Evolutionary conservation across 1,284 basidiomycete species (phyloP).

Genomic region (Malassezia pachydermatis): DNA sequence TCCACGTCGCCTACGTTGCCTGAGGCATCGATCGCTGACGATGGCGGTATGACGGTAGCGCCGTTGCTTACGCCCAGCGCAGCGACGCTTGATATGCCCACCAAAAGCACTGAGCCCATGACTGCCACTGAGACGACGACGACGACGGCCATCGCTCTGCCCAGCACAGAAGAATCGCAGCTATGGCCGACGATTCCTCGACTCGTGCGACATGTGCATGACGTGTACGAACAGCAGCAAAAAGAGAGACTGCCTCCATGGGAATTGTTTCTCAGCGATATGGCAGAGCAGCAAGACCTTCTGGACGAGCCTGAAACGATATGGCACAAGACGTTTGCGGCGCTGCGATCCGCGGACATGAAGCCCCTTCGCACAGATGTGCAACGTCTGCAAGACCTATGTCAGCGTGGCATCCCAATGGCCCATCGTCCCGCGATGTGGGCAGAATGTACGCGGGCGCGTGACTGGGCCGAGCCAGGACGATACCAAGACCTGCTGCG

Average conservation of each 20-base stretch:
- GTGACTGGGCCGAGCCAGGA: slow-evolving; percentile 84
- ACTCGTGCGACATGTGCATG: slow-evolving; percentile 62
- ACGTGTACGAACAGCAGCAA: slow-evolving; percentile 76
- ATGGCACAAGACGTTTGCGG: slow-evolving; percentile 49
- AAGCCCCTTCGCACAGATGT: slow-evolving; percentile 48
- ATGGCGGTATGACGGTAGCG: neutral
- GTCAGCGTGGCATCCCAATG: slow-evolving; percentile 75
- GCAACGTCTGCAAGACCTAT: slow-evolving; percentile 66
- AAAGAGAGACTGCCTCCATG: slow-evolving; percentile 65
- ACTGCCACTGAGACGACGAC: neutral
- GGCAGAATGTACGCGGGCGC: slow-evolving; percentile 81
- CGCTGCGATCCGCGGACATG: slow-evolving; percentile 49
- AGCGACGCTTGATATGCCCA: neutral
- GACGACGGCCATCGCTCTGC: neutral
- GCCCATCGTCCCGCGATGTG: slow-evolving; percentile 72
- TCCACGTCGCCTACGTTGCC: slow-evolving; percentile 55
- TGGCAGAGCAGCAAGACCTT: slow-evolving; percentile 16
- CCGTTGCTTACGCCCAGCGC: neutral
- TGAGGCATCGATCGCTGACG: slow-evolving; percentile 53
- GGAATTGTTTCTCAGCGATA: slow-evolving; percentile 67
- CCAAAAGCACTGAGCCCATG: neutral
- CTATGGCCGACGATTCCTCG: neutral
- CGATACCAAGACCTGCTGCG: slow-evolving; percentile 72
- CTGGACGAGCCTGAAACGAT: slow-evolving; percentile 26
- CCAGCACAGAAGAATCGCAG: neutral